Percentiles rank a stretch among this genome's conserved stretches.
Conservation (phyloP, 2,329 filamentous ascomycete genomes). For the Arthrobotrys musiformis region DNA sequence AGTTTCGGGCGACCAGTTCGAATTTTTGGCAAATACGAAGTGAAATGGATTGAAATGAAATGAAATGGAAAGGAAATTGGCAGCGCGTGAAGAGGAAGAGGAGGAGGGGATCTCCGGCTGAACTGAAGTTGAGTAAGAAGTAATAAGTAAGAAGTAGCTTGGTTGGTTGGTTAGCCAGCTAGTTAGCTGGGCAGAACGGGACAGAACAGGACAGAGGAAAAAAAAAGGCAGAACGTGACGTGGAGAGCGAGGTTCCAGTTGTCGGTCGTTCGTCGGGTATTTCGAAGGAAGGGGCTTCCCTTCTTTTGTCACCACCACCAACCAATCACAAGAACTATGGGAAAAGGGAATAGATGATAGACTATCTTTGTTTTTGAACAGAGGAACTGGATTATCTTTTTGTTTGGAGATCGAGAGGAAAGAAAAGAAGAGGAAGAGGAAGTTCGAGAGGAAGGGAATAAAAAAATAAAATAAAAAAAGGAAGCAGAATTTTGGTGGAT, state of each 20-base stretch:
- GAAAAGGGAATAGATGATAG: neutral
- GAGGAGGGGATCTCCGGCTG: constrained; percentile 10
- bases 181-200: neutral
- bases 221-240: constrained; percentile 8
- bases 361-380: neutral
- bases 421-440: constrained; percentile 8
- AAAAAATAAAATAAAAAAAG: neutral
- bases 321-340: neutral
- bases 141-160: no score
- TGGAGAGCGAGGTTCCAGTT: constrained; percentile 12
- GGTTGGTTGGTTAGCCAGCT: no score
- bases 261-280: neutral
- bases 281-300: constrained; percentile 9
- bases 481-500: constrained; percentile 13
- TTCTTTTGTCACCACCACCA: neutral
- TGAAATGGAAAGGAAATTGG: neutral
- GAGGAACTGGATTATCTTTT: neutral
- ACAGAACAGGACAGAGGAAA: no score
- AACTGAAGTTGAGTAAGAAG: no score
- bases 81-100: no score
- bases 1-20: no score
- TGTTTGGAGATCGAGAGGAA: neutral
- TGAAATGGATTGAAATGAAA: neutral
- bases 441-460: neutral
- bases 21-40: neutral